These are phyloP conservation scores for Pleomassaria siparia DNA, from an alignment of 2,329 filamentous ascomycete species.

Conservation along the genomic window DNA sequence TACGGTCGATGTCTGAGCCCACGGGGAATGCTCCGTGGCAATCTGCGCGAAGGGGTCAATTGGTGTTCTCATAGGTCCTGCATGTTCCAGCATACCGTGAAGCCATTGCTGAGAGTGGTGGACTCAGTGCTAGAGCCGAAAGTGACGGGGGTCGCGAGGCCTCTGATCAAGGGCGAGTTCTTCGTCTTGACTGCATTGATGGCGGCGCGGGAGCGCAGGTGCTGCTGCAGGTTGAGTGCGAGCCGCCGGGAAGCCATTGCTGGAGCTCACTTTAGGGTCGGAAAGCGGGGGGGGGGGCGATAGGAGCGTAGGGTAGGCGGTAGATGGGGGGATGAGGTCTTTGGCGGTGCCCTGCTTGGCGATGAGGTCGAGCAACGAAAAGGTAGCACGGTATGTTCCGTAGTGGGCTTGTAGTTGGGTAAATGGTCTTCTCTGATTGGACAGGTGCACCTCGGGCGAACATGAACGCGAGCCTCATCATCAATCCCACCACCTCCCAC, in stretches of 20 bases:
- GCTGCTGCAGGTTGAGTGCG: conserved; percentile 89
- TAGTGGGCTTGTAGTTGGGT: background rate
- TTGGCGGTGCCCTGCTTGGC: conserved; percentile 28
- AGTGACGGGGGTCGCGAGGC: conserved; percentile 82
- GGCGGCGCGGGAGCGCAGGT: conserved; percentile 83
- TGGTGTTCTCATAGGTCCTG: conserved; percentile 22
- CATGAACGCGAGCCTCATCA: conserved; percentile 2
- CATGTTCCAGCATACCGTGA: conserved; percentile 68
- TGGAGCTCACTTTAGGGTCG: conserved; percentile 31
- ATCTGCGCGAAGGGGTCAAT: conserved; percentile 62
- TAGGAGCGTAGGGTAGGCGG: conserved; percentile 15
- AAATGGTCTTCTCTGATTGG: background rate
- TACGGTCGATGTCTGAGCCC: conserved; percentile 96
- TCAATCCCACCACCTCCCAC: conserved; percentile 8
- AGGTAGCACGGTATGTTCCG: background rate
- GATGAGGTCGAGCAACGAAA: background rate
- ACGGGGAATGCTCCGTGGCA: conserved; percentile 96
- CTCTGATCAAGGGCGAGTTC: conserved; percentile 70
- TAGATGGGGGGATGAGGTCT: conserved; percentile 33
- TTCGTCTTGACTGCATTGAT: conserved; percentile 66
- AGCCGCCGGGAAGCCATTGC: conserved; percentile 95
- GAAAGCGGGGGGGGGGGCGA: conserved; percentile 31
- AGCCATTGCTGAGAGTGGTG: conserved; percentile 94
- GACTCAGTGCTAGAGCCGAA: conserved; percentile 83
- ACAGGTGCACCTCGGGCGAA: conserved; percentile 9